Base-by-base conservation (phyloP, 2,329 filamentous ascomycete genomes). In the Exophiala spinifera region DNA sequence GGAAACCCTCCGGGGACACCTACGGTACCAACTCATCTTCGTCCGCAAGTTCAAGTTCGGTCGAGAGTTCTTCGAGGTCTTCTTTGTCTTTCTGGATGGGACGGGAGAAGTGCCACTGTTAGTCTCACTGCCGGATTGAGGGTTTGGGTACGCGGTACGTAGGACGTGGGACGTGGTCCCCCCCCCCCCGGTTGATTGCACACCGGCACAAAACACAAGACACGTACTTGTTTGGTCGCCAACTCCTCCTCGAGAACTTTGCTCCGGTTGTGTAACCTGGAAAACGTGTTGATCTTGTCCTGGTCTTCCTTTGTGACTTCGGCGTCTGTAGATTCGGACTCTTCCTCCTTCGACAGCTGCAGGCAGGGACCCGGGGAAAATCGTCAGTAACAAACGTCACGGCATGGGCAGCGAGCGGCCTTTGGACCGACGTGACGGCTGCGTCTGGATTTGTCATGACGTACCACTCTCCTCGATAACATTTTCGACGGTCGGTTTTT, bases 221-320 rank as follows among this genome's bases (percentile, higher is more conserved):
- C n/a, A 72, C 83, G 57, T 70, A 91, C 92, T 70, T 84, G 84
- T 71, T 95, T 96, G 4, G 74, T 71, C 68, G 87, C 87, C 61
- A 97, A 74, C 64, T 94, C 85, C 45, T 95, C 91, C 68, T 95
- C 86, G 3, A 97, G 71, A 2, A 79, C 73, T 31, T 87, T 79
- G 70, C 96, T 88, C 48, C 89, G 87, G 70, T 95, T 90, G 71
- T 99, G 94, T 60, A 99, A 79, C 42, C 91, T 86, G 72, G 91
- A 96, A 79, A 99, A 99, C 62, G 85, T 87, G 76, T 99, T 99
- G 83, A 99, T 99, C 76, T 94, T 95, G 76, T 97, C 91, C 73
- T 99, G 94, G 70, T 99, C 94, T 71, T 97, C 91, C 67, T 91
- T 88, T 57, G 94, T 88, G 55, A 99, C 94, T 73, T 96, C 89